Conservation (phyloP, 495 filamentous ascomycete genomes). For the Penicillium verhagenii region DNA sequence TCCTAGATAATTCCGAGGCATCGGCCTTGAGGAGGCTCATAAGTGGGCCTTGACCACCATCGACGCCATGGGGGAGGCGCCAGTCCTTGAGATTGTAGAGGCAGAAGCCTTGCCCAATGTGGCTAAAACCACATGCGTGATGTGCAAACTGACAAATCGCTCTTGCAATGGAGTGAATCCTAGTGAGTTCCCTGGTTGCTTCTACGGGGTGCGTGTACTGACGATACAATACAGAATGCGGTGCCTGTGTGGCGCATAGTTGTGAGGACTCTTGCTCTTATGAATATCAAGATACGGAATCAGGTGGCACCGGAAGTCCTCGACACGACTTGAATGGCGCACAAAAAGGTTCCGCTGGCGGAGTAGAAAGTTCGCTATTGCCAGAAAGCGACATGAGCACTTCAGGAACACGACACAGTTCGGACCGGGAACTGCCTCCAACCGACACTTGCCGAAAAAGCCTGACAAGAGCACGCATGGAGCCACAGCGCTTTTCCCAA, state of each 20-base stretch:
- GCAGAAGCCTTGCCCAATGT: not conserved
- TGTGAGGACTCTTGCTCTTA: not conserved
- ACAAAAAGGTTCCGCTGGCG: too few relatives aligned
- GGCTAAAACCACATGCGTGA: not conserved
- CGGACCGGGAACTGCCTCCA: too few relatives aligned
- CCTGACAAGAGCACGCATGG: too few relatives aligned
- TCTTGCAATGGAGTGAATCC: not conserved
- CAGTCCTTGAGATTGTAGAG: not conserved
- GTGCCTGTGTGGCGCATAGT: not conserved
- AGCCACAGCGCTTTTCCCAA: too few relatives aligned
- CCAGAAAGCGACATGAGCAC: too few relatives aligned
- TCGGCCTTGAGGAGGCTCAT: not conserved
- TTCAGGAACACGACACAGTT: too few relatives aligned
- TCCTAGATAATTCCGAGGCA: not conserved
- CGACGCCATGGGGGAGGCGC: not conserved
- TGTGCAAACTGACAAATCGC: not conserved
- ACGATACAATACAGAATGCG: not conserved
- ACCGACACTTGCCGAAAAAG: too few relatives aligned
- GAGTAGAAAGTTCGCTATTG: too few relatives aligned
- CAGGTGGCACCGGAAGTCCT: too few relatives aligned
- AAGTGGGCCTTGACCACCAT: not conserved
- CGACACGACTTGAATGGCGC: too few relatives aligned
- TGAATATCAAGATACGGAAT: not conserved
- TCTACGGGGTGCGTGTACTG: not conserved
- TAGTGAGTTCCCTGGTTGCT: not conserved